phyloP scores from a whole-genome alignment of 306 rosid genomes.

The Ormosia semicastrata region DNA sequence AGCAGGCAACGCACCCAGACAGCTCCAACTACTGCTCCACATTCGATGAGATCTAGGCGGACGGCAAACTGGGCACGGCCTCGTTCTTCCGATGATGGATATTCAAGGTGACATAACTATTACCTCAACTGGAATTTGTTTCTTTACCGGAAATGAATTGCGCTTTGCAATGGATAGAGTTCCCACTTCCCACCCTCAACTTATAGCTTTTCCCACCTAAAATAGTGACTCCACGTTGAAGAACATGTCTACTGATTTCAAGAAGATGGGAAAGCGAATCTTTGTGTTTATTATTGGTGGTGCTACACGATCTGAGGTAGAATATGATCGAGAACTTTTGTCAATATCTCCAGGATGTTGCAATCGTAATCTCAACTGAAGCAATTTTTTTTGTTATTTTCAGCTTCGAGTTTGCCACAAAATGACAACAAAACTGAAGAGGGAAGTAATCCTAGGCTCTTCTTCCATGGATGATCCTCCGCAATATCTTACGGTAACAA shows the following conservation, averaged over 20 bases:
- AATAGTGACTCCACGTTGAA: slow-evolving; percentile 71
- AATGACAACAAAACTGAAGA: slow-evolving; percentile 74
- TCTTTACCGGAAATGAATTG: background rate
- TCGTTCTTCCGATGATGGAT: slow-evolving; percentile 76
- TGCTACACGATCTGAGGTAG: slow-evolving; percentile 96
- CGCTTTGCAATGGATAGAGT: background rate
- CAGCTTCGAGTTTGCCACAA: slow-evolving; percentile 96
- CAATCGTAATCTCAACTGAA: slow-evolving; percentile 20
- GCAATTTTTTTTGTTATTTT: slow-evolving; percentile 17
- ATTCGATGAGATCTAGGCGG: slow-evolving; percentile 78
- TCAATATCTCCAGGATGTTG: background rate
- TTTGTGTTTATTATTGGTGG: slow-evolving; percentile 88
- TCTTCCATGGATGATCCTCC: slow-evolving; percentile 75
- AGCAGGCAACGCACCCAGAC: slow-evolving; percentile 25
- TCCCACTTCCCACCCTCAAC: background rate
- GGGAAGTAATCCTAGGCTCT: slow-evolving; percentile 88
- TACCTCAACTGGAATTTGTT: background rate
- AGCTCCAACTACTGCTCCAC: slow-evolving; percentile 52
- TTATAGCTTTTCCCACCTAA: slow-evolving; percentile 12
- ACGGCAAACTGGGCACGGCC: slow-evolving; percentile 86
- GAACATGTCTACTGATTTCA: slow-evolving; percentile 49
- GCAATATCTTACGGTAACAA: slow-evolving; percentile 69
- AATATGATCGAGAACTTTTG: slow-evolving; percentile 22
- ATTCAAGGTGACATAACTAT: slow-evolving; percentile 60
- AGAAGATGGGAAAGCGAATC: slow-evolving; percentile 82